Evolutionary conservation across 805 yeast genomes (phyloP).

Genomic region (Tetrapisispora fleetii): DNA sequence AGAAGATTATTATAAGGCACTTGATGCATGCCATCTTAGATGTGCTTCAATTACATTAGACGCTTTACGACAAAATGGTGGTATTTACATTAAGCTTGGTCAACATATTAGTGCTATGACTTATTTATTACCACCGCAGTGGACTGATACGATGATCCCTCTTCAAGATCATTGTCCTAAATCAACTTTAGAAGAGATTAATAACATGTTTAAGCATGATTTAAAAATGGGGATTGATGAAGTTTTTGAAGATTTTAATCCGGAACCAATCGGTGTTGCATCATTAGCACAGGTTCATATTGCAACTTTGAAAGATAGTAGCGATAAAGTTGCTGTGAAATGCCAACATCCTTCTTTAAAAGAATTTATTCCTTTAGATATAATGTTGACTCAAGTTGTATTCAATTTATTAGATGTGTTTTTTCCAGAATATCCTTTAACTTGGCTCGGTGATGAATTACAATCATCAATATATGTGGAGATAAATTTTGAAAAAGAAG

Average conservation of each 20-base stretch:
- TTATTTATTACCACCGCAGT: conserved; percentile 79
- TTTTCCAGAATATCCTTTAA: conserved; percentile 88
- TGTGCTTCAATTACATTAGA: conserved; percentile 72
- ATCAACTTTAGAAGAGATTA: conserved; percentile 61
- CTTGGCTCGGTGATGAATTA: conserved; percentile 94
- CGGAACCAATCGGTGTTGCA: conserved; percentile 85
- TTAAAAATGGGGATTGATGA: conserved; percentile 52
- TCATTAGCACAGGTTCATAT: conserved; percentile 92
- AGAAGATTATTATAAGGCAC: conserved; percentile 42
- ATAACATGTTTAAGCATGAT: conserved; percentile 57
- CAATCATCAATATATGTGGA: conserved; percentile 83
- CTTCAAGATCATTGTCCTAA: conserved; percentile 85
- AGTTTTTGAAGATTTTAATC: conserved; percentile 55
- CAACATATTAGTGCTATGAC: conserved; percentile 92
- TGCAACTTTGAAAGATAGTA: conserved; percentile 50
- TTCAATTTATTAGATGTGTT: conserved; percentile 63
- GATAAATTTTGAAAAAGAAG: conserved; percentile 80
- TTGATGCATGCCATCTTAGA: conserved; percentile 55
- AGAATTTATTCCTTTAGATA: conserved; percentile 86
- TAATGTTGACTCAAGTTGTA: conserved; percentile 64
- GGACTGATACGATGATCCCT: conserved; percentile 94
- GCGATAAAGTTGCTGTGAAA: conserved; percentile 81
- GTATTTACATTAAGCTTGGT: conserved; percentile 87
- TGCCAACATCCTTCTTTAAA: conserved; percentile 84
- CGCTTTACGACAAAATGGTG: conserved; percentile 82